Evolutionary conservation across 352 stramenopile genomes (phyloP).

Genomic region (Globisporangium spinosum): DNA sequence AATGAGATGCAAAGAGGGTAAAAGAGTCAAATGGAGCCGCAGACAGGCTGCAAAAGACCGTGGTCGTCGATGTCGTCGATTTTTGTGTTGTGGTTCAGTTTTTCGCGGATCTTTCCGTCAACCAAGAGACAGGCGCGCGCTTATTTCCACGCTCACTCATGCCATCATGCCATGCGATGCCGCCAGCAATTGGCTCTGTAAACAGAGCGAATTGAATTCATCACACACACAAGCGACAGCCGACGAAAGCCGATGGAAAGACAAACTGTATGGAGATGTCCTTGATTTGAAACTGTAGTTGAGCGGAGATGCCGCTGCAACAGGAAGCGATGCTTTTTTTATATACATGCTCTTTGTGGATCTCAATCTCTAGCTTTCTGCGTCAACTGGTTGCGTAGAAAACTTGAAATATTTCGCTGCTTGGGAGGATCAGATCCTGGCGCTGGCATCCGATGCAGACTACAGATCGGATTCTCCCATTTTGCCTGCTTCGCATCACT

Average conservation of each 20-base stretch:
- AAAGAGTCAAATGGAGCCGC: not conserved
- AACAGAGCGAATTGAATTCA: too few relatives aligned
- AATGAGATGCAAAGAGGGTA: not conserved
- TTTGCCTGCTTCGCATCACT: not conserved
- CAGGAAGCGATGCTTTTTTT: not conserved
- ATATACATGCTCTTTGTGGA: not conserved
- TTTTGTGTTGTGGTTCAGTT: slow-evolving; percentile 7
- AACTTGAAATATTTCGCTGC: not conserved
- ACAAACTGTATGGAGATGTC: too few relatives aligned
- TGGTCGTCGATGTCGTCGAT: not conserved
- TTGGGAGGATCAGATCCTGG: not conserved
- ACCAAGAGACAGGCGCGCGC: slow-evolving; percentile 5
- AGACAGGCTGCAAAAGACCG: not conserved
- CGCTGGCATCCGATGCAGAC: not conserved
- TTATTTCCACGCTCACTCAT: not conserved
- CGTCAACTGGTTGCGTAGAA: not conserved
- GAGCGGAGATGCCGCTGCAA: not conserved
- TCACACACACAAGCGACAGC: too few relatives aligned
- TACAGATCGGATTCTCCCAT: slow-evolving; percentile 6
- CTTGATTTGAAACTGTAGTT: too few relatives aligned
- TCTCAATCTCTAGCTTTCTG: not conserved
- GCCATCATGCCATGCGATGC: not conserved
- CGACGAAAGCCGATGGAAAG: too few relatives aligned
- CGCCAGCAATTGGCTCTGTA: too few relatives aligned
- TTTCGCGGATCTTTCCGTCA: not conserved